Percentiles rank a stretch among this genome's conserved stretches.
These are phyloP conservation scores for Spathaspora arborariae DNA, from an alignment of 805 yeast species.

Conservation along the genomic window DNA sequence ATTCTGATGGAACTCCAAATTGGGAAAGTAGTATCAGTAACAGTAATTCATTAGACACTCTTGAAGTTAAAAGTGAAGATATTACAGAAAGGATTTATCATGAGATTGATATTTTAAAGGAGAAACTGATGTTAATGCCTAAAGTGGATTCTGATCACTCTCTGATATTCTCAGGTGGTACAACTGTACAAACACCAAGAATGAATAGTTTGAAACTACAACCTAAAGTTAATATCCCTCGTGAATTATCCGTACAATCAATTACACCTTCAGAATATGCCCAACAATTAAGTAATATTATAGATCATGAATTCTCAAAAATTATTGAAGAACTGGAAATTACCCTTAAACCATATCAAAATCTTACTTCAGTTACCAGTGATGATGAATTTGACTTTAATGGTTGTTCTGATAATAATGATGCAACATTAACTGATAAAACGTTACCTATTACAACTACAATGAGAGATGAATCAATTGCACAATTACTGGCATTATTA, in stretches of 20 bases:
- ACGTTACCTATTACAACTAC: conserved; percentile 1
- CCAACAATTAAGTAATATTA: conserved; percentile 24
- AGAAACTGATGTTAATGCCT: not conserved
- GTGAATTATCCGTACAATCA: conserved; percentile 21
- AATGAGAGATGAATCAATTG: conserved; percentile 26
- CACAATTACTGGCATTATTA: conserved; percentile 15
- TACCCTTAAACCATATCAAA: conserved; percentile 5
- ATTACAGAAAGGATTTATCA: not conserved
- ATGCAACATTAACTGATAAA: conserved; percentile 18
- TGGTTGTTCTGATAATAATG: conserved; percentile 13
- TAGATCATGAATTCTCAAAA: conserved; percentile 24
- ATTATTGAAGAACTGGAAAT: not conserved
- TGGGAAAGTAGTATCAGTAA: conserved; percentile 3
- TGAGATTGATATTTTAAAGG: not conserved
- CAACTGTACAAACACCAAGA: not conserved
- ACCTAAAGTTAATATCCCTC: not conserved
- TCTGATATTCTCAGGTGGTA: not conserved
- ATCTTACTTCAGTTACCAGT: conserved; percentile 10
- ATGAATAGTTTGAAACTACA: too few relatives aligned
- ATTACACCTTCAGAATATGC: conserved; percentile 24
- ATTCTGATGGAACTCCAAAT: conserved; percentile 5
- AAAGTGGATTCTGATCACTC: conserved; percentile 2
- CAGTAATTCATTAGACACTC: not conserved
- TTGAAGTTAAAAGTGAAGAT: not conserved
- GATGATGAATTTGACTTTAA: not conserved